A percentile compares a stretch with the other conserved stretches of the same genome.
Evolutionary conservation across 441 rosid genomes (phyloP).

Genomic region (Kokia cookei): DNA sequence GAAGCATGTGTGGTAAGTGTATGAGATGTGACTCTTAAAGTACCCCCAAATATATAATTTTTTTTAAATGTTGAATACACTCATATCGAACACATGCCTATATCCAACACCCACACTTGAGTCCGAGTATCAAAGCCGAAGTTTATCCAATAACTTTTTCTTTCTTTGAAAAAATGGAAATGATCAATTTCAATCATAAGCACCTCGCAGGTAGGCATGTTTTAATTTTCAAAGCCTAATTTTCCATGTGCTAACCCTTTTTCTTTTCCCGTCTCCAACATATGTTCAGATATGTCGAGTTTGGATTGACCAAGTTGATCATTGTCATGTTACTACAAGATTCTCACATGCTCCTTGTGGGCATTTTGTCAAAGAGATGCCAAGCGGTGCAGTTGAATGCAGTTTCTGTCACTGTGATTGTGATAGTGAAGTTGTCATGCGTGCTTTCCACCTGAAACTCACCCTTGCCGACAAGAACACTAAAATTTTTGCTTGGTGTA

Average conservation of each 20-base stretch:
- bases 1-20: neutral
- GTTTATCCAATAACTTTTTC: neutral
- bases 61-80: neutral
- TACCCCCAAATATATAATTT: neutral
- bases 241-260: neutral
- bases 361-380: constrained; percentile 45
- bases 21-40: neutral
- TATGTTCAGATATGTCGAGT: constrained; percentile 51
- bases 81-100: neutral
- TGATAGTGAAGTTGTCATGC: constrained; percentile 26
- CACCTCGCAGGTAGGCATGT: neutral
- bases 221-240: neutral
- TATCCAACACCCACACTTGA: neutral
- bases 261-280: neutral
- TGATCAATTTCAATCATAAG: neutral
- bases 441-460: constrained; percentile 47
- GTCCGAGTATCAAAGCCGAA: neutral
- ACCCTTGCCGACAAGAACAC: constrained; percentile 49
- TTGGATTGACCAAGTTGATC: constrained; percentile 66
- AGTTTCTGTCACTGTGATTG: constrained; percentile 39
- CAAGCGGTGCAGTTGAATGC: constrained; percentile 37
- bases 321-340: constrained; percentile 53
- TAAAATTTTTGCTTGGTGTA: constrained; percentile 66
- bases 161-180: neutral
- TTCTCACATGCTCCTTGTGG: constrained; percentile 63